Evolutionary conservation across 495 filamentous ascomycete species (phyloP).

Genomic region (Acidomyces sp.): DNA sequence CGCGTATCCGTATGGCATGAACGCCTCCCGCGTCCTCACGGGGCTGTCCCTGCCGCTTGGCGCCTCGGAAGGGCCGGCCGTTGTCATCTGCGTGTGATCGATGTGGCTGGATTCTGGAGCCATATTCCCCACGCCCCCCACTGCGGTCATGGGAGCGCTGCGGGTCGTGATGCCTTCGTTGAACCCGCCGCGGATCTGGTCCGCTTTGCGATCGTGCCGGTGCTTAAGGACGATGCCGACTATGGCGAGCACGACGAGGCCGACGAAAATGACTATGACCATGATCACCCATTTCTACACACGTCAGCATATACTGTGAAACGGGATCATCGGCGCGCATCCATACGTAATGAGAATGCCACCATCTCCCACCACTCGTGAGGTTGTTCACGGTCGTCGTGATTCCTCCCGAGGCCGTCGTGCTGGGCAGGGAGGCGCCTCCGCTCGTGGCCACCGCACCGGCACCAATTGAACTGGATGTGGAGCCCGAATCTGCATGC

Average conservation of each 20-base stretch:
- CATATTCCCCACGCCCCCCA: not conserved
- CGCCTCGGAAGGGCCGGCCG: not conserved
- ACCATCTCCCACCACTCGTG: not conserved
- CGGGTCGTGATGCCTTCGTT: conserved; percentile 20
- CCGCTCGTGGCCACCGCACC: not conserved
- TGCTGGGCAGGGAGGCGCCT: not conserved
- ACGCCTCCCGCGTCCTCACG: conserved; percentile 6
- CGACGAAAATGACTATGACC: conserved; percentile 26
- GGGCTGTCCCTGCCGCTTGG: conserved; percentile 7
- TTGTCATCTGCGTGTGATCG: not conserved
- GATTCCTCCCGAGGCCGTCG: not conserved
- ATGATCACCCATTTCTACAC: conserved; percentile 27
- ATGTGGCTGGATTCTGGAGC: not conserved
- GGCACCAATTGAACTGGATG: not conserved
- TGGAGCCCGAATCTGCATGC: conserved; percentile 3
- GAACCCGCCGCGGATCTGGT: conserved; percentile 16
- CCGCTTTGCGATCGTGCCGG: conserved; percentile 21
- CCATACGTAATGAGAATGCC: conserved; percentile 5
- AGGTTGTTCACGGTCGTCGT: not conserved
- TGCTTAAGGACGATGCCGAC: conserved; percentile 22
- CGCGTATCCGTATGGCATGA: conserved; percentile 19
- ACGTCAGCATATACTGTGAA: not conserved
- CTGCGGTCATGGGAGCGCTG: conserved; percentile 3
- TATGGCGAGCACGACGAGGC: conserved; percentile 22
- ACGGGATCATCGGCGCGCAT: not conserved